A percentile compares a stretch with the other conserved stretches of the same genome.
phyloP scores from a whole-genome alignment of 164 flowering plant species.

The Vitis rotundifolia region DNA sequence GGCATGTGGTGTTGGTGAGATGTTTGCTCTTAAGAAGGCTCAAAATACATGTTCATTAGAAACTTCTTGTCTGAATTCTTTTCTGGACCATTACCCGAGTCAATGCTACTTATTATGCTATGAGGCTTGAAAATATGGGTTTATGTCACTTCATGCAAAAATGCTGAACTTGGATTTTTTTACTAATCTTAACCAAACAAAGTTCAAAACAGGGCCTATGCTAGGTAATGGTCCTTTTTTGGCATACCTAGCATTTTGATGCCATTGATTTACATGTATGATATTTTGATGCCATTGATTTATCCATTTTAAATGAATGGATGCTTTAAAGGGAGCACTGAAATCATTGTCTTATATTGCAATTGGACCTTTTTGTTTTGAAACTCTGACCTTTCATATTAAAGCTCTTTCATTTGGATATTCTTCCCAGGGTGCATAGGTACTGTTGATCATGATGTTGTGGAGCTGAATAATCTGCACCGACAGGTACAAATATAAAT shows the following conservation, averaged over 20 bases:
- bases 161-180: too few relatives aligned
- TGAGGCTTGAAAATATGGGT: too few relatives aligned
- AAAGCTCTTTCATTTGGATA: neutral
- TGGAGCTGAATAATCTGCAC: slow-evolving; percentile 95
- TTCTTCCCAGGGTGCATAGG: slow-evolving; percentile 68
- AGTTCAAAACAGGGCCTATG: too few relatives aligned
- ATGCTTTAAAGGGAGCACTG: neutral
- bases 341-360: neutral
- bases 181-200: too few relatives aligned
- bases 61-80: neutral
- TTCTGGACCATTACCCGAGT: neutral
- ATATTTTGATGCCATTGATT: neutral
- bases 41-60: neutral
- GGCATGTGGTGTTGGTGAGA: slow-evolving; percentile 87
- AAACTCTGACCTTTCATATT: neutral
- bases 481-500: slow-evolving; percentile 62
- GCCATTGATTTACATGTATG: too few relatives aligned
- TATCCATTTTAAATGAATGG: neutral
- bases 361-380: neutral
- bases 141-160: too few relatives aligned
- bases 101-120: too few relatives aligned
- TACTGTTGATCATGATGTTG: slow-evolving; percentile 91
- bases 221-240: too few relatives aligned
- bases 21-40: neutral
- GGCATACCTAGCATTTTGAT: too few relatives aligned